A percentile compares a stretch with the other conserved stretches of the same genome.
Conservation (phyloP, 768 basidiomycete genomes). For the Lactarius evosmus region DNA sequence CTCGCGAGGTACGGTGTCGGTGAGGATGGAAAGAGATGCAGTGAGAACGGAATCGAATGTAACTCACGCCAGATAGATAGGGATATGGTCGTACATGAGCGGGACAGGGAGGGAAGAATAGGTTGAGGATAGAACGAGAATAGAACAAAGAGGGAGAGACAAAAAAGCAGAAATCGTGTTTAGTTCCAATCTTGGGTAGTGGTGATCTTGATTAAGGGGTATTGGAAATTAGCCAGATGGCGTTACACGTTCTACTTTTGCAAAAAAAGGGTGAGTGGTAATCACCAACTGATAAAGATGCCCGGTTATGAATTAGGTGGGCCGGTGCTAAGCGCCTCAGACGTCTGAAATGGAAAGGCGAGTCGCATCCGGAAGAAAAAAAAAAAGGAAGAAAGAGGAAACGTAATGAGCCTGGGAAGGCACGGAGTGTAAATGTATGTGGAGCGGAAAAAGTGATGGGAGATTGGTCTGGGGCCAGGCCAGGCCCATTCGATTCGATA, state of each 20-base stretch:
- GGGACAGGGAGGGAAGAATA: neutral
- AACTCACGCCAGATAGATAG: neutral
- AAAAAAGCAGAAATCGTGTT: neutral
- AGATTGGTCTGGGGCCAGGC: conserved; percentile 6
- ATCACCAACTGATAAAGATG: neutral
- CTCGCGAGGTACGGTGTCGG: neutral
- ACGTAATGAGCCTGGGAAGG: conserved; percentile 26
- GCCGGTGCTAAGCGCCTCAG: neutral
- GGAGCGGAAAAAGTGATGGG: conserved; percentile 14
- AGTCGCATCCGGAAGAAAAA: conserved; percentile 14
- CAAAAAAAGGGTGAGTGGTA: neutral
- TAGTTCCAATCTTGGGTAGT: conserved; percentile 4
- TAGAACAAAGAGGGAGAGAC: neutral
- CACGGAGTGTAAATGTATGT: conserved; percentile 11
- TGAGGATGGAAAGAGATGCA: neutral
- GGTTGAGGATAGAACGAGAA: neutral
- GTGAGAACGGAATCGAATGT: neutral
- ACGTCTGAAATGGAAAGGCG: conserved; percentile 20
- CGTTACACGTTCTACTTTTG: conserved; percentile 3
- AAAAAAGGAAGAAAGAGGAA: conserved; percentile 12
- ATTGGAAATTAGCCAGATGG: conserved; percentile 12
- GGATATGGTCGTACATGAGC: neutral
- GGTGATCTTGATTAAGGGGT: conserved; percentile 10
- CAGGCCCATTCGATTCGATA: conserved; percentile 1
- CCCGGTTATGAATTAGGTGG: conserved; percentile 3